A percentile compares a stretch with the other conserved stretches of the same genome.
Evolutionary conservation across 2,329 filamentous ascomycete genomes (phyloP).

Genomic region (Beauveria caledonica): DNA sequence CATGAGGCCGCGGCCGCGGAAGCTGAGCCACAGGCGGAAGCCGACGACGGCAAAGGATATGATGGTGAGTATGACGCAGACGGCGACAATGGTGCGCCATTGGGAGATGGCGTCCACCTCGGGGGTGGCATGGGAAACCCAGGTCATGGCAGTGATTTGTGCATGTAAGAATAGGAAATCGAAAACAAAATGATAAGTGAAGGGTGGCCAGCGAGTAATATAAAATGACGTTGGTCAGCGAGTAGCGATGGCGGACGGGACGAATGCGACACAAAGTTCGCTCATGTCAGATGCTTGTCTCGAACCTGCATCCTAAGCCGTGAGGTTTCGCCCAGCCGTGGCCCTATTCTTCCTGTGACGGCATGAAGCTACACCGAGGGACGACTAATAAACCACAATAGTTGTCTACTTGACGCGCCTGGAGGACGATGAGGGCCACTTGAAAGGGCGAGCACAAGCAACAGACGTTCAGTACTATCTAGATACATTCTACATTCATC

Average conservation of each 20-base stretch:
- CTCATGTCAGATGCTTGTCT: slow-evolving; percentile 4
- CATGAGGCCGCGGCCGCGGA: slow-evolving; percentile 34
- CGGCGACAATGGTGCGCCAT: slow-evolving; percentile 38
- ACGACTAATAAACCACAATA: neutral
- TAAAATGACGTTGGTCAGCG: neutral
- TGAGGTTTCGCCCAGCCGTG: neutral
- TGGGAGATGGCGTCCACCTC: slow-evolving; percentile 39
- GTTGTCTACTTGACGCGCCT: neutral
- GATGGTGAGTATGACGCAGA: slow-evolving; percentile 36
- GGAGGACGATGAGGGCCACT: no score
- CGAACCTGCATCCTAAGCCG: neutral
- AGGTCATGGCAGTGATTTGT: slow-evolving; percentile 31
- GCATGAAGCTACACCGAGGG: neutral
- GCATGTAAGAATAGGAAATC: neutral
- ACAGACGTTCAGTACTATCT: no score
- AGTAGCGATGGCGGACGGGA: neutral
- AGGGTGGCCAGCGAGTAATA: neutral
- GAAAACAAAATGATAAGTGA: neutral
- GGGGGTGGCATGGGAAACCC: slow-evolving; percentile 41
- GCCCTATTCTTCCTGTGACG: neutral
- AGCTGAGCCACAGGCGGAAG: slow-evolving; percentile 34
- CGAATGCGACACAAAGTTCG: slow-evolving; percentile 1
- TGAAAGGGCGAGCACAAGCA: no score
- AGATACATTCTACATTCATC: no score
- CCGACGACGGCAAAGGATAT: slow-evolving; percentile 34